phyloP scores from a whole-genome alignment of 1,284 basidiomycete genomes.

The Schizopora paradoxa region DNA sequence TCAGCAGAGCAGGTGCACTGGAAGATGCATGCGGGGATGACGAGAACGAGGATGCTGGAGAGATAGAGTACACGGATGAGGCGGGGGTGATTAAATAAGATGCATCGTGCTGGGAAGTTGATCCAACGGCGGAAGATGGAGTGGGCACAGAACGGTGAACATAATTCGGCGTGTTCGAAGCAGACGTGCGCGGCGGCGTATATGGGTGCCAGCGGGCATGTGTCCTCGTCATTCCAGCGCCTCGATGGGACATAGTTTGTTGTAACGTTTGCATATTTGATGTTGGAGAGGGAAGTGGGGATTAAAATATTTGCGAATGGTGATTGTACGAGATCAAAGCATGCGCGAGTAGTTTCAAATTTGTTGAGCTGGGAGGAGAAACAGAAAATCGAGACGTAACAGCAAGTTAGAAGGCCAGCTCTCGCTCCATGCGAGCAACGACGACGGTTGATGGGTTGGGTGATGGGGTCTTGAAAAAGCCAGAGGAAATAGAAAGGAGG shows the following conservation, averaged over 20 bases:
- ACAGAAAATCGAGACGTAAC: conserved; percentile 1
- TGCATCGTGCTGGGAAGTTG: conserved; percentile 41
- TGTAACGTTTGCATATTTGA: conserved; percentile 17
- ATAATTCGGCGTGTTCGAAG: conserved; percentile 13
- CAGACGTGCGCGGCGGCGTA: conserved; percentile 15
- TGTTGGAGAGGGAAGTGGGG: conserved; percentile 1
- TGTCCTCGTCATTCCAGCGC: conserved; percentile 15
- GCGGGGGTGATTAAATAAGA: conserved; percentile 57
- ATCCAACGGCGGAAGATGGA: conserved; percentile 27
- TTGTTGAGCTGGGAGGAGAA: neutral
- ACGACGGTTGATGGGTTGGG: conserved; percentile 3
- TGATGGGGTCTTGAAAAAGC: neutral
- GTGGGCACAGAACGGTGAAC: conserved; percentile 29
- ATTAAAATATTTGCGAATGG: conserved; percentile 2
- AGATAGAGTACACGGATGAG: conserved; percentile 43
- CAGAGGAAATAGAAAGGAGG: neutral
- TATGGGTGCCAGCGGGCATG: conserved; percentile 18
- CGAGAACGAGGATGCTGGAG: conserved; percentile 33
- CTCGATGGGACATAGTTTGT: conserved; percentile 17
- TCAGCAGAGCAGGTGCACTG: conserved; percentile 27
- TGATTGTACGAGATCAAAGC: neutral
- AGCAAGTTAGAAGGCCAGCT: conserved; percentile 4
- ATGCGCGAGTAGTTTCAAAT: neutral
- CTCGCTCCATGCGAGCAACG: conserved; percentile 14
- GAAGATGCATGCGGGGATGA: conserved; percentile 33